A percentile compares a stretch with the other conserved stretches of the same genome.
These are phyloP conservation scores for Geotrichum phurueaensis DNA, from an alignment of 1,139 yeast genomes.

Conservation along the genomic window DNA sequence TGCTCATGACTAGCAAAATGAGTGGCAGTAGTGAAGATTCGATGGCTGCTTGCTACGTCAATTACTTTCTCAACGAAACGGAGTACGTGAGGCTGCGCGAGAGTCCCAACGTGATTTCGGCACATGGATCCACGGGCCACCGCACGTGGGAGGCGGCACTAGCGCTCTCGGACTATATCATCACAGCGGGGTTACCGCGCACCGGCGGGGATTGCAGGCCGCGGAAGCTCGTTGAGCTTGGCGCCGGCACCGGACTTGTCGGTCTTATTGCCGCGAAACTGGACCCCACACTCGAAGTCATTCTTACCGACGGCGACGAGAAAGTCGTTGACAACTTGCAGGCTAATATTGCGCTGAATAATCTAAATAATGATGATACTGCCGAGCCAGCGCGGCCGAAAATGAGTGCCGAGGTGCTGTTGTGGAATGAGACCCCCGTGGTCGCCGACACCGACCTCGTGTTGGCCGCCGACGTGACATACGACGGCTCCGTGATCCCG, in stretches of 20 bases:
- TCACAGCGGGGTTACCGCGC: neutral
- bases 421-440: slow-evolving; percentile 55
- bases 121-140: slow-evolving; percentile 76
- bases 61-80: neutral
- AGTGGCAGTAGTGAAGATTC: neutral
- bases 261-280: slow-evolving; percentile 48
- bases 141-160: slow-evolving; percentile 94
- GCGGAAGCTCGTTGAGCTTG: slow-evolving; percentile 55
- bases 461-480: slow-evolving; percentile 82
- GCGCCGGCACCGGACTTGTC: slow-evolving; percentile 88
- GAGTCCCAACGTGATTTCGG: slow-evolving; percentile 59
- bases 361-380: slow-evolving; percentile 20
- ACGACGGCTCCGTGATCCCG: slow-evolving; percentile 59
- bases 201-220: slow-evolving; percentile 9
- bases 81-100: slow-evolving; percentile 34
- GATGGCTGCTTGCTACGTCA: neutral
- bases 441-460: slow-evolving; percentile 20
- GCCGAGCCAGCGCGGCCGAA: neutral
- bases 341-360: slow-evolving; percentile 46
- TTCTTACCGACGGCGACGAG: slow-evolving; percentile 74
- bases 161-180: slow-evolving; percentile 50
- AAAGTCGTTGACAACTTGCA: slow-evolving; percentile 50
- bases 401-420: slow-evolving; percentile 30
- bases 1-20: slow-evolving; percentile 1
- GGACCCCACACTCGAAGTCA: slow-evolving; percentile 32